phyloP scores from a whole-genome alignment of 768 basidiomycete genomes.

The Clitopilus passeckerianus region DNA sequence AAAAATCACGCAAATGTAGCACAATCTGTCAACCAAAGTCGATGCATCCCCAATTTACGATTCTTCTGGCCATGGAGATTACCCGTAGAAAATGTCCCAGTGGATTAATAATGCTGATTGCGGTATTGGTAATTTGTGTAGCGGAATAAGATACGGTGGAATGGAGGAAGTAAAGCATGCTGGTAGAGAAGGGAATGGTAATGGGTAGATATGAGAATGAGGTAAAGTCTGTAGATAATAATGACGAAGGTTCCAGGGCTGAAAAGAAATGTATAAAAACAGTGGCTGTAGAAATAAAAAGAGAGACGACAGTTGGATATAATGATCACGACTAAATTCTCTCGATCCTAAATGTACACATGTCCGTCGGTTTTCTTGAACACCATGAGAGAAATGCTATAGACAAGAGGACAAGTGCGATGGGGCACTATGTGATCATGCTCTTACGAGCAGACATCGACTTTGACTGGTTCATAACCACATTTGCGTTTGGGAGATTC shows the following conservation, averaged over 20 bases:
- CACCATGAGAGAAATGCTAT: not conserved
- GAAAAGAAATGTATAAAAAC: not conserved
- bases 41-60: not conserved
- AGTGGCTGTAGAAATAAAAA: not conserved
- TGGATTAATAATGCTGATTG: not conserved
- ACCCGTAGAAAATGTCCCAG: not conserved
- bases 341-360: not conserved
- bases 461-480: not conserved
- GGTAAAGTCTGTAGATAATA: not conserved
- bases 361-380: not conserved
- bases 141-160: not conserved
- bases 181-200: not conserved
- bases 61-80: not conserved
- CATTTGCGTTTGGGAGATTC: slow-evolving; percentile 16
- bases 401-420: not conserved
- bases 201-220: not conserved
- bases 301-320: not conserved
- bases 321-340: not conserved
- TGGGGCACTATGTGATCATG: not conserved
- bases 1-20: not conserved
- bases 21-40: not conserved
- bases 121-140: not conserved
- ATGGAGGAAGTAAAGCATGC: not conserved
- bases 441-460: not conserved
- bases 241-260: not conserved